These are phyloP conservation scores for Rhizopus microsporus DNA, from an alignment of 371 early-diverging fungal species.

Conservation along the genomic window DNA sequence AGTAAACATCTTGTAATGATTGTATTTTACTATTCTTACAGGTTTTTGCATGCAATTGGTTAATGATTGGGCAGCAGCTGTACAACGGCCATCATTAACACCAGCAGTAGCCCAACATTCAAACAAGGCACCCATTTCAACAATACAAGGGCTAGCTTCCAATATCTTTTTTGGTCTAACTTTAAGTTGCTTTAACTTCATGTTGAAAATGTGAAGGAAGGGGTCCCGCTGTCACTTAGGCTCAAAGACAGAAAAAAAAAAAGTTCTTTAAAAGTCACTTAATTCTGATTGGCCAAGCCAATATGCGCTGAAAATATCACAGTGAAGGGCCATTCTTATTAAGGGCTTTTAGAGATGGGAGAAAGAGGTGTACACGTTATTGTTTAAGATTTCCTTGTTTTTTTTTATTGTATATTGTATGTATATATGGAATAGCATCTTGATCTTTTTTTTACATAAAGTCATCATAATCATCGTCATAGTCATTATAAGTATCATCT, in stretches of 20 bases:
- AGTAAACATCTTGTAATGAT: neutral
- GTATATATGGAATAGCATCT: neutral
- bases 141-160: slow-evolving; percentile 64
- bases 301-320: no score
- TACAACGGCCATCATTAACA: slow-evolving; percentile 61
- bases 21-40: slow-evolving; percentile 39
- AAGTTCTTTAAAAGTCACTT: slow-evolving; percentile 4
- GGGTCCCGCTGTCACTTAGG: slow-evolving; percentile 1
- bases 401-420: no score
- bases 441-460: slow-evolving; percentile 67
- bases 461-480: slow-evolving; percentile 76
- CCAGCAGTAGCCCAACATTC: slow-evolving; percentile 68
- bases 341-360: no score
- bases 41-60: slow-evolving; percentile 66
- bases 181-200: slow-evolving; percentile 70
- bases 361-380: no score
- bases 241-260: slow-evolving; percentile 14
- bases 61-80: slow-evolving; percentile 55
- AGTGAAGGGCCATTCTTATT: no score
- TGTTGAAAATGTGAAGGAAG: slow-evolving; percentile 23
- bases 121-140: slow-evolving; percentile 67
- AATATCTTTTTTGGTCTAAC: slow-evolving; percentile 65
- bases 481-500: slow-evolving; percentile 35
- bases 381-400: no score
- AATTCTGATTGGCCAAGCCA: neutral